Evolutionary conservation across 1,284 basidiomycete genomes (phyloP), one percentile per base, ranked within the genome.

Genomic region (Coniophora puteana): DNA sequence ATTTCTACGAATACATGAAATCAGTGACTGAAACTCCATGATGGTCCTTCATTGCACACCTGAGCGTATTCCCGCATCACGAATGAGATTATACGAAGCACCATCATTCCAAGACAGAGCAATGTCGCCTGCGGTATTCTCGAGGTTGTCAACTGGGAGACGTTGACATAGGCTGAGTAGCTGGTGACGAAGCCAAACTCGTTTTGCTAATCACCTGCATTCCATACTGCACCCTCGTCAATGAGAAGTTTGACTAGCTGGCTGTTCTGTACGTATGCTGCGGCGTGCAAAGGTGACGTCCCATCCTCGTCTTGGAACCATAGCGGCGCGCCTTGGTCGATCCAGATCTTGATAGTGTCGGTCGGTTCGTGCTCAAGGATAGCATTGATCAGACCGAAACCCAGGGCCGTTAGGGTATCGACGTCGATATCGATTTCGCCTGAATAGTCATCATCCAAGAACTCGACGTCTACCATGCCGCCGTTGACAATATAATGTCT

Each of bases 281-380:
- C 95, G 29, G 91, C 93, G 59, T 98, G 95, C 35, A 99, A 65
- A 8, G 83, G 74, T 5, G 89, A 90, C 58, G 83, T 89, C 5
- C 92, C 89, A 48, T 85, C 76, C 37, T 83, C 80, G 57, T 88
- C 86, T 62, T 94, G 90, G 61, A 84, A 94, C 94, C 95, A 99
- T 33, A 92, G 72, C 2, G 94, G 93, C 1, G 90, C 89, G 16
- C 80, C 86, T n/a, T 67, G 64, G 14, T 82, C 74, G 51, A 93
- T 72, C 21, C 87, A 60, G 10, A 55, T 56, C 46, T 72, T 67
- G 42, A 91, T 65, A 12, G 67, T 66, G 11, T 69, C 63, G 32
- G 72, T 47, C 1, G 83, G 65, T 29, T 70, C 67, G 29, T 67
- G 60, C 31, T 69, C 67, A 10, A 88, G 63, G 46, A 88, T 81